Percentiles rank a stretch among this genome's conserved stretches.
phyloP scores from a whole-genome alignment of 192 early-diverging fungal species.

The Gaertneriomyces sp. region DNA sequence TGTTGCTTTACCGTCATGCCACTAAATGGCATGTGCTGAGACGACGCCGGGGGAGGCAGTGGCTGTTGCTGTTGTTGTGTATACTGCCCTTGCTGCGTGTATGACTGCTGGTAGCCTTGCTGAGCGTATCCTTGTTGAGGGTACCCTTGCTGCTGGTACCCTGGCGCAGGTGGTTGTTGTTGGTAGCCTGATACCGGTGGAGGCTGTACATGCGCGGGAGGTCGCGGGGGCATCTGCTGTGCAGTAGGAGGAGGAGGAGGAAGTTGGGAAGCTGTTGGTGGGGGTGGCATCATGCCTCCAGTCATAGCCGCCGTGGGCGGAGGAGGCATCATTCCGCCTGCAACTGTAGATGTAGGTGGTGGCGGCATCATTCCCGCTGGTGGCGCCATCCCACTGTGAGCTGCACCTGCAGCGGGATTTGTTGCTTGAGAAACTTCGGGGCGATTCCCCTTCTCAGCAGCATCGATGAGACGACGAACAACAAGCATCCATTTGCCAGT shows the following conservation, averaged over 20 bases:
- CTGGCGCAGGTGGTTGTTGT: too few relatives aligned
- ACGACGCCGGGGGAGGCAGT: not conserved
- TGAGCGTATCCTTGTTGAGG: too few relatives aligned
- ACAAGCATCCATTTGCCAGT: constrained; percentile 66
- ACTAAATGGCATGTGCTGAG: too few relatives aligned
- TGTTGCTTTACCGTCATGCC: too few relatives aligned
- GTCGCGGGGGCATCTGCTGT: too few relatives aligned
- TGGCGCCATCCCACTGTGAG: constrained; percentile 1
- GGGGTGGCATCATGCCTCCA: not conserved
- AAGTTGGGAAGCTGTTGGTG: not conserved
- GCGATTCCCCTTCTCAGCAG: constrained; percentile 26
- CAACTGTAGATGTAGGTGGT: constrained; percentile 1
- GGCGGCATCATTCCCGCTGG: not conserved
- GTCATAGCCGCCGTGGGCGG: not conserved
- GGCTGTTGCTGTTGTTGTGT: constrained; percentile 10
- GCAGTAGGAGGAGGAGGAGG: too few relatives aligned
- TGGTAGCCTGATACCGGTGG: too few relatives aligned
- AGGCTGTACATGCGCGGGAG: too few relatives aligned
- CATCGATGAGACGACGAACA: constrained; percentile 66
- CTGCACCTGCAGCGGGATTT: not conserved
- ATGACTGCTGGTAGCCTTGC: too few relatives aligned
- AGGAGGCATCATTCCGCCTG: not conserved
- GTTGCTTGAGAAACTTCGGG: not conserved
- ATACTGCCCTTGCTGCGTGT: constrained; percentile 8
- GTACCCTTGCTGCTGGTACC: too few relatives aligned